phyloP scores from a whole-genome alignment of 768 basidiomycete species.

The Pleurotus sapidus region DNA sequence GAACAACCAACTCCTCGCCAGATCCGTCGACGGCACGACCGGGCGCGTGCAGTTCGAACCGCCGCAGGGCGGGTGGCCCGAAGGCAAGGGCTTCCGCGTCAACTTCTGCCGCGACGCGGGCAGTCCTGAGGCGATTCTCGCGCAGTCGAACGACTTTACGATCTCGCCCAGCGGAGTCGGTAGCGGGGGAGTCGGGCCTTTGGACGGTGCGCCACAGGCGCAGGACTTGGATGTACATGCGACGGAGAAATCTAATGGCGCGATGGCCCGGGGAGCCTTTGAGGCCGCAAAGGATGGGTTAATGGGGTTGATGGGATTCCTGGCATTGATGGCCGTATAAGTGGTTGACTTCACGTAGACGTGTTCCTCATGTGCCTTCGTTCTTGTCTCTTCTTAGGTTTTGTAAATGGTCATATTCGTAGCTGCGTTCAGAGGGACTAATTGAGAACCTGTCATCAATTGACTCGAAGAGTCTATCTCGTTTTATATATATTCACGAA shows the following conservation, averaged over 20 bases:
- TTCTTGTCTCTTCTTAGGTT: no score
- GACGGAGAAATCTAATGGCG: neutral
- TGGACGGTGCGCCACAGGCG: no score
- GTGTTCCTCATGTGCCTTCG: no score
- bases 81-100: conserved; percentile 62
- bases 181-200: no score
- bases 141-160: conserved; percentile 67
- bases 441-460: no score
- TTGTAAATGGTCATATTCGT: no score
- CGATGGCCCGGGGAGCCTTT: neutral
- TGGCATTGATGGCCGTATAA: neutral
- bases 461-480: no score
- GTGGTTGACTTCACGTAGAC: neutral
- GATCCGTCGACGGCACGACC: conserved; percentile 49
- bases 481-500: no score
- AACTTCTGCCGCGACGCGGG: conserved; percentile 59
- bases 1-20: conserved; percentile 46
- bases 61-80: conserved; percentile 64
- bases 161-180: conserved; percentile 16
- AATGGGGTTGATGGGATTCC: neutral
- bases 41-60: conserved; percentile 40
- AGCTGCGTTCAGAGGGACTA: no score
- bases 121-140: conserved; percentile 53
- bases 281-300: neutral
- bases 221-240: neutral